These are phyloP conservation scores for Tolypocladium cylindrosporum DNA, from an alignment of 2,329 filamentous ascomycete genomes.

Conservation along the genomic window DNA sequence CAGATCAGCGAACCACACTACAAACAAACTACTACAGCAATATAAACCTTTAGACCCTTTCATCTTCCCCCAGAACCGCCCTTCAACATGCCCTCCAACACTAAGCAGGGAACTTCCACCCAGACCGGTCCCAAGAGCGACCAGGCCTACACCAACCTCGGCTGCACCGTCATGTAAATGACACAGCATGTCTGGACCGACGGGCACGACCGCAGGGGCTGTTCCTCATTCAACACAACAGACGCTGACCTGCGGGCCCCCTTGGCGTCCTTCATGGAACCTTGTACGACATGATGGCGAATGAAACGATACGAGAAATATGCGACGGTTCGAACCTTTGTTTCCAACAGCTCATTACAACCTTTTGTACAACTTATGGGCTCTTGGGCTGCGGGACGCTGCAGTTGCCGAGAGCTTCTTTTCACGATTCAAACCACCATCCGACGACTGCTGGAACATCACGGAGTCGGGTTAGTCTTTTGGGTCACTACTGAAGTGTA, in stretches of 20 bases:
- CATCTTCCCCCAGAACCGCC: neutral
- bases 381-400: neutral
- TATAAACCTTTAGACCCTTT: neutral
- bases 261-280: neutral
- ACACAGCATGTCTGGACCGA: neutral
- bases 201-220: neutral
- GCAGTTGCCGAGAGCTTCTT: slow-evolving; percentile 1
- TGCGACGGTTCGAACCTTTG: neutral
- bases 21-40: neutral
- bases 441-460: neutral
- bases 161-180: slow-evolving; percentile 25
- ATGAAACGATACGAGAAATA: neutral
- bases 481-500: neutral
- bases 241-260: neutral
- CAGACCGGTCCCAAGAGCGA: slow-evolving; percentile 11
- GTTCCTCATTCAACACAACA: neutral
- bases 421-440: neutral
- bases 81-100: slow-evolving; percentile 20
- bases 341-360: neutral
- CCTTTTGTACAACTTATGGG: neutral
- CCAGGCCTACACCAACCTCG: slow-evolving; percentile 9
- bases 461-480: neutral
- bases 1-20: neutral
- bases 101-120: slow-evolving; percentile 2
- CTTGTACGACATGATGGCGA: neutral